These are phyloP conservation scores for Pulveroboletus ravenelii DNA, from an alignment of 768 basidiomycete species.

Conservation along the genomic window DNA sequence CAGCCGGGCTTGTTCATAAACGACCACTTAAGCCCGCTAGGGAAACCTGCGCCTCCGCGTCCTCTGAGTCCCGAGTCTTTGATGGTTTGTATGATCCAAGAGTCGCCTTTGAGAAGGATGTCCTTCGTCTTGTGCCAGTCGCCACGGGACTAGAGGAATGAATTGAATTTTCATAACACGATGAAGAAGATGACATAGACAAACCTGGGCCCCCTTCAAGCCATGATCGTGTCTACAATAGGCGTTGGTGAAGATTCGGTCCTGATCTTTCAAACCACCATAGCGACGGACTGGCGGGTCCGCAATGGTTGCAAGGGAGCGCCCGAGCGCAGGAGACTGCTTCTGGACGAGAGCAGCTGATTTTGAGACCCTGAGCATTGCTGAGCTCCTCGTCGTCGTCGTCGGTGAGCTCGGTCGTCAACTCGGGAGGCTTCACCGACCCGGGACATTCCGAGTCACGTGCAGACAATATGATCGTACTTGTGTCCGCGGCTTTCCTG, in stretches of 20 bases:
- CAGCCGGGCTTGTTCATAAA: conserved; percentile 99
- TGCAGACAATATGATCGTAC: background rate
- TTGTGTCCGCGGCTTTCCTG: conserved; percentile 1
- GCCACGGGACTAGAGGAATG: conserved; percentile 63
- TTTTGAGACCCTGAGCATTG: conserved; percentile 29
- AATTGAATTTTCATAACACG: background rate
- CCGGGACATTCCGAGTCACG: conserved; percentile 22
- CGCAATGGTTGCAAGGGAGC: conserved; percentile 62
- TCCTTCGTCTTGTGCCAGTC: conserved; percentile 99
- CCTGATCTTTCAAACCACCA: conserved; percentile 92
- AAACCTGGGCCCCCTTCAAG: conserved; percentile 85
- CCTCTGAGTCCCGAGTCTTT: conserved; percentile 96
- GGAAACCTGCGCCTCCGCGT: conserved; percentile 95
- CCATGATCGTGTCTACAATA: conserved; percentile 88
- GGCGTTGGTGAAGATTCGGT: conserved; percentile 89
- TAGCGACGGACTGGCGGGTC: conserved; percentile 88
- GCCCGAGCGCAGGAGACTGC: conserved; percentile 13
- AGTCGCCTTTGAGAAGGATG: conserved; percentile 89
- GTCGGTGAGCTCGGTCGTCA: conserved; percentile 1
- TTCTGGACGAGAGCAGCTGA: conserved; percentile 21
- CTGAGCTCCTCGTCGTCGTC: conserved; percentile 15
- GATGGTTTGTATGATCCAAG: conserved; percentile 94
- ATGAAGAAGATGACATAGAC: background rate
- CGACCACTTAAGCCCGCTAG: conserved; percentile 94
- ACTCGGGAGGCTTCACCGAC: background rate